Percentiles rank a stretch among this genome's conserved stretches.
These are phyloP conservation scores for Candida gigantensis DNA, from an alignment of 1,139 yeast species.

Conservation along the genomic window DNA sequence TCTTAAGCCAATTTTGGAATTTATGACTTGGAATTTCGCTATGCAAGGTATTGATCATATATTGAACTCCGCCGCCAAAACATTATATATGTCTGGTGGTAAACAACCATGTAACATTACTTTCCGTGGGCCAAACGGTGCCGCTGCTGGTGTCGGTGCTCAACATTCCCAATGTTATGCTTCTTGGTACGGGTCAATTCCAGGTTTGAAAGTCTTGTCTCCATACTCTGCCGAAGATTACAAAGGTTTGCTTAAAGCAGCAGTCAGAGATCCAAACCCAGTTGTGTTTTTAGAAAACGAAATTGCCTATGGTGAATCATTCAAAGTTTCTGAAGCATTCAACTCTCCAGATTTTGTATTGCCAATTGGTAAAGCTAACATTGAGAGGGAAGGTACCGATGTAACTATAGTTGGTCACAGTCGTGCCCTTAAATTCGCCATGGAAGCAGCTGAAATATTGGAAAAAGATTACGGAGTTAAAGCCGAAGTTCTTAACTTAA, in stretches of 20 bases:
- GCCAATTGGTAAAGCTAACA: slow-evolving; percentile 95
- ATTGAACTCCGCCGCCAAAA: slow-evolving; percentile 97
- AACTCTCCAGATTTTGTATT: slow-evolving; percentile 83
- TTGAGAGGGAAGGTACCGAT: slow-evolving; percentile 91
- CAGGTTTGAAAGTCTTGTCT: slow-evolving; percentile 94
- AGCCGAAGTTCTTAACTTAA: slow-evolving; percentile 93
- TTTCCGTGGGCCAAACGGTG: slow-evolving; percentile 99
- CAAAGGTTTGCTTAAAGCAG: slow-evolving; percentile 93
- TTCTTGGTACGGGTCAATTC: slow-evolving; percentile 97
- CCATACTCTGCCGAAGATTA: slow-evolving; percentile 97
- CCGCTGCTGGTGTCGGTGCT: slow-evolving; percentile 99
- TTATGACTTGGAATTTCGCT: slow-evolving; percentile 99
- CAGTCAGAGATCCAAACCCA: slow-evolving; percentile 98
- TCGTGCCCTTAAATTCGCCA: slow-evolving; percentile 82
- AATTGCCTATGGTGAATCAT: slow-evolving; percentile 87
- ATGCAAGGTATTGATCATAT: slow-evolving; percentile 99
- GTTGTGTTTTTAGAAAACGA: slow-evolving; percentile 96
- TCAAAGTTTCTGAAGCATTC: slow-evolving; percentile 88
- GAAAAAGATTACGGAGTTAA: slow-evolving; percentile 82
- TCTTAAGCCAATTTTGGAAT: slow-evolving; percentile 94
- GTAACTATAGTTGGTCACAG: slow-evolving; percentile 88
- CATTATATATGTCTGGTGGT: slow-evolving; percentile 99
- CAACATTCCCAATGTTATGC: slow-evolving; percentile 98
- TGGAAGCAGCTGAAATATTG: slow-evolving; percentile 87
- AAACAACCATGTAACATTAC: slow-evolving; percentile 95